Conservation (phyloP, 2,329 filamentous ascomycete genomes). For the Claviceps sorghi region DNA sequence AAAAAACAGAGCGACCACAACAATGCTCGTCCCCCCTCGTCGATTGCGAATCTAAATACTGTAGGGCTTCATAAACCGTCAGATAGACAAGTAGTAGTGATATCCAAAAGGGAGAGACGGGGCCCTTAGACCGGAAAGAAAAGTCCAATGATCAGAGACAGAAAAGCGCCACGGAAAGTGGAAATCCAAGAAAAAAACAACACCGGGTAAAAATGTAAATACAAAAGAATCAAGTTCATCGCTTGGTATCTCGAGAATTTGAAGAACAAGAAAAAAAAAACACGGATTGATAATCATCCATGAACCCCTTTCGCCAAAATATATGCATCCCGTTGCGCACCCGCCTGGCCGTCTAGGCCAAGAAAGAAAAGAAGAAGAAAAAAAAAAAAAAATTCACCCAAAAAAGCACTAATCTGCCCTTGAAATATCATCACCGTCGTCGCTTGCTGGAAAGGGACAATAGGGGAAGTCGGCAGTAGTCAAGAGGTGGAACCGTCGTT, state of each 20-base stretch:
- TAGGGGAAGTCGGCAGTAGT: neutral
- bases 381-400: neutral
- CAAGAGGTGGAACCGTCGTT: slow-evolving; percentile 25
- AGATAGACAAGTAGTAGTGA: slow-evolving; percentile 1
- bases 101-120: slow-evolving; percentile 7
- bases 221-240: slow-evolving; percentile 17
- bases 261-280: slow-evolving; percentile 3
- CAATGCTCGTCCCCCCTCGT: neutral
- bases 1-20: neutral
- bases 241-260: slow-evolving; percentile 23
- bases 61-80: slow-evolving; percentile 6
- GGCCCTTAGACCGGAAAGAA: slow-evolving; percentile 4
- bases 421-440: slow-evolving; percentile 2
- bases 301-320: slow-evolving; percentile 11
- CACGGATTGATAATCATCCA: slow-evolving; percentile 11
- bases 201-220: slow-evolving; percentile 13
- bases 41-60: slow-evolving; percentile 8
- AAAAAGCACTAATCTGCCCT: neutral
- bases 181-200: slow-evolving; percentile 1
- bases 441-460: neutral
- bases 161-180: slow-evolving; percentile 4
- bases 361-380: neutral
- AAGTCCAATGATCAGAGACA: slow-evolving; percentile 7
- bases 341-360: neutral
- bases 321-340: slow-evolving; percentile 9